Evolutionary conservation across 768 basidiomycete genomes (phyloP).

Genomic region (Pluteus cervinus): DNA sequence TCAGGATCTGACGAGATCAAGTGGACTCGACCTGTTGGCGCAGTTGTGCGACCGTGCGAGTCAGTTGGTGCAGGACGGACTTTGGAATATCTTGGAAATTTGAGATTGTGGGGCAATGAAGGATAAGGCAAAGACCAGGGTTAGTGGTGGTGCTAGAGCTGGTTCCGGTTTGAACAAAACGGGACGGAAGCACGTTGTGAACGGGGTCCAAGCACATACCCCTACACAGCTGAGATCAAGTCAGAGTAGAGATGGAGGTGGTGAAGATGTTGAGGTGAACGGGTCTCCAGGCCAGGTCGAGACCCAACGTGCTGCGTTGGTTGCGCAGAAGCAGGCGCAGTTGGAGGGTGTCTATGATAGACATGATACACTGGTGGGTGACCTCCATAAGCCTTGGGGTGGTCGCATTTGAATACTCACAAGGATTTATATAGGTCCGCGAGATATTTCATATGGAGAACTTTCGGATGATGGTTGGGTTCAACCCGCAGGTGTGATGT

Average conservation of each 20-base stretch:
- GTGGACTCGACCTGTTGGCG: constrained; percentile 7
- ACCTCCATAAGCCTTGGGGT: constrained; percentile 2
- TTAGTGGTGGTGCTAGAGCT: too few relatives aligned
- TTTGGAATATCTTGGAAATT: constrained; percentile 1
- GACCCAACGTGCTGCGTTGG: constrained; percentile 35
- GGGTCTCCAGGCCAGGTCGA: too few relatives aligned
- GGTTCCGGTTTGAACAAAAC: too few relatives aligned
- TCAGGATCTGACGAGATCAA: constrained; percentile 62
- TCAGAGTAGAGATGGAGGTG: constrained; percentile 7
- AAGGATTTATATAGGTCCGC: constrained; percentile 47
- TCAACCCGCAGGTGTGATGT: constrained; percentile 63
- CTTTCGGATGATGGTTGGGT: constrained; percentile 70
- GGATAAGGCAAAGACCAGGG: constrained; percentile 3
- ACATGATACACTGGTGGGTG: constrained; percentile 73
- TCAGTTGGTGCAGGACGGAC: background rate
- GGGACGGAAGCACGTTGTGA: too few relatives aligned
- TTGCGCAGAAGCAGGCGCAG: constrained; percentile 55
- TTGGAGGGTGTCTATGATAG: constrained; percentile 52
- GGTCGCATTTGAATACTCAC: constrained; percentile 2
- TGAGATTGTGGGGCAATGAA: constrained; percentile 1
- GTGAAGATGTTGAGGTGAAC: constrained; percentile 18
- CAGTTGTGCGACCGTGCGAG: background rate
- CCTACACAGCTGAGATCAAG: too few relatives aligned
- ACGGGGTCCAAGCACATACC: too few relatives aligned
- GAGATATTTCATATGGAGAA: constrained; percentile 87